These are phyloP conservation scores for Medicago arabica DNA, from an alignment of 306 rosid genomes.

Conservation along the genomic window DNA sequence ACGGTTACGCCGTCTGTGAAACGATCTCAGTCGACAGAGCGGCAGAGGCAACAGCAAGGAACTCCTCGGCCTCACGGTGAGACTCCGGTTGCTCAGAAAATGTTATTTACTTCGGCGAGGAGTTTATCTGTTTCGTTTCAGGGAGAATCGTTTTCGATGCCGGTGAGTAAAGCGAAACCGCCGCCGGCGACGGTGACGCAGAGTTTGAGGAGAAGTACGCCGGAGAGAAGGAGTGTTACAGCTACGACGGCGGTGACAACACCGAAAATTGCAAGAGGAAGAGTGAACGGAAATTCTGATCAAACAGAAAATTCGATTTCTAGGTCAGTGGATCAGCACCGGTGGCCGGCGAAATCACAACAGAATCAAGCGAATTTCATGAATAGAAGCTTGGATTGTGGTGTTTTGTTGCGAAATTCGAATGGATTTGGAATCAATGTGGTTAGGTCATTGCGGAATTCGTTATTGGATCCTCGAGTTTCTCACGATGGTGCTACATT, in stretches of 20 bases:
- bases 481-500: constrained; percentile 41
- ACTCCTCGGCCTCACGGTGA: constrained; percentile 61
- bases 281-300: constrained; percentile 44
- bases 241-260: constrained; percentile 33
- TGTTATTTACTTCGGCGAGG: constrained; percentile 79
- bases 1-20: constrained; percentile 44
- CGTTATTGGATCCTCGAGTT: constrained; percentile 52
- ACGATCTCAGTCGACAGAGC: constrained; percentile 71
- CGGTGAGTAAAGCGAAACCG: constrained; percentile 74
- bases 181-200: constrained; percentile 60
- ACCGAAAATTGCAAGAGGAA: constrained; percentile 46
- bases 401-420: constrained; percentile 51
- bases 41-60: constrained; percentile 55
- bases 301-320: constrained; percentile 60
- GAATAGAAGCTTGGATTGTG: constrained; percentile 64
- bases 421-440: constrained; percentile 59
- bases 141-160: constrained; percentile 86
- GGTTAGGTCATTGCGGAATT: constrained; percentile 66
- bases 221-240: constrained; percentile 80
- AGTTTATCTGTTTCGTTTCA: constrained; percentile 94
- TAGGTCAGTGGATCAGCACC: constrained; percentile 70
- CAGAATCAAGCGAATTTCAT: constrained; percentile 50
- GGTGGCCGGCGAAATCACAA: constrained; percentile 65
- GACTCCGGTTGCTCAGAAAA: constrained; percentile 72
- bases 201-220: constrained; percentile 66